These are phyloP conservation scores for Stachybotrys chlorohalonatus DNA, from an alignment of 2,329 filamentous ascomycete species.

Conservation along the genomic window DNA sequence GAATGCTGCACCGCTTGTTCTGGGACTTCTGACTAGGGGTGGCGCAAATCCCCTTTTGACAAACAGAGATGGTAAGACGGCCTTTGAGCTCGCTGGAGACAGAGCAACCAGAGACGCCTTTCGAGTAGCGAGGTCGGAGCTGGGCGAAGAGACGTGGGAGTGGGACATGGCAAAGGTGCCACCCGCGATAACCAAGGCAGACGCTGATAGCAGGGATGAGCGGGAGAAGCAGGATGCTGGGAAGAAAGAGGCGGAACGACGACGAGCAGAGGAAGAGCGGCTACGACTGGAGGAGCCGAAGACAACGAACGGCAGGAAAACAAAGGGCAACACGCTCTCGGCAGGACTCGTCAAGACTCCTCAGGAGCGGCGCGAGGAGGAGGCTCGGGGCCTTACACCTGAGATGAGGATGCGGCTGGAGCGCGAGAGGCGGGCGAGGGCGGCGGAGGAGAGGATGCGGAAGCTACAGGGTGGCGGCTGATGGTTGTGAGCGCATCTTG, in stretches of 20 bases:
- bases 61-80: conserved; percentile 70
- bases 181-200: conserved; percentile 56
- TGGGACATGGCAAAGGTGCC: conserved; percentile 75
- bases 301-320: conserved; percentile 38
- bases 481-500: not conserved
- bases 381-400: conserved; percentile 73
- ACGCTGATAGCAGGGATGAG: conserved; percentile 60
- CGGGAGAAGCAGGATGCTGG: conserved; percentile 62
- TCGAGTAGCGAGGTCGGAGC: conserved; percentile 71
- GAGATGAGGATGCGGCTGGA: conserved; percentile 82
- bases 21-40: conserved; percentile 66
- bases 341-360: conserved; percentile 60
- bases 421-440: conserved; percentile 79
- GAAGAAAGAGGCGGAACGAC: conserved; percentile 58
- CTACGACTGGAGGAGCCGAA: conserved; percentile 58
- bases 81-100: conserved; percentile 84
- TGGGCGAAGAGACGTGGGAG: conserved; percentile 68
- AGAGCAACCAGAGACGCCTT: conserved; percentile 83
- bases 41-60: conserved; percentile 62
- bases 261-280: conserved; percentile 66
- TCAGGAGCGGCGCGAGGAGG: conserved; percentile 74
- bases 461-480: conserved; percentile 35
- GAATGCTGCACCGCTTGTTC: conserved; percentile 69
- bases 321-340: conserved; percentile 40
- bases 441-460: conserved; percentile 80